phyloP scores from a whole-genome alignment of 192 early-diverging fungal species.

The Kappamyces sp. region DNA sequence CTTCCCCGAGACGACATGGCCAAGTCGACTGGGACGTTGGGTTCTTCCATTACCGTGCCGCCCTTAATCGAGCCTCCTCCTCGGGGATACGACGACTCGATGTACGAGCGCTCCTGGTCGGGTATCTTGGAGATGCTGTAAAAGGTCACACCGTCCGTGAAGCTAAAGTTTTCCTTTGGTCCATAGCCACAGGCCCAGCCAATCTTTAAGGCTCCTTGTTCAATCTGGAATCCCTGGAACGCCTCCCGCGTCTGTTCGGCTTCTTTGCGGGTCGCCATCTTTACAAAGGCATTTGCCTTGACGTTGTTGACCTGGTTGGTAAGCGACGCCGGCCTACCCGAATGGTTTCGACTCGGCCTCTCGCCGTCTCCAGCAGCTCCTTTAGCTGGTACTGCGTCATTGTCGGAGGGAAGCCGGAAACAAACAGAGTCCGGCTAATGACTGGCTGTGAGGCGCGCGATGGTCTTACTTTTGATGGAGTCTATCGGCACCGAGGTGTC shows the following conservation, averaged over 20 bases:
- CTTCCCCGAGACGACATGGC: slow-evolving; percentile 2
- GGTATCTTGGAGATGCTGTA: slow-evolving; percentile 39
- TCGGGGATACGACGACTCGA: slow-evolving; percentile 26
- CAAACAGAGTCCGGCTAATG: slow-evolving; percentile 46
- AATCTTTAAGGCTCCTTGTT: slow-evolving; percentile 23
- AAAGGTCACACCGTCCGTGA: slow-evolving; percentile 35
- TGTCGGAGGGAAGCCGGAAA: slow-evolving; percentile 31
- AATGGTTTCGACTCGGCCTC: slow-evolving; percentile 41
- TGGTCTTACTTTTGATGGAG: slow-evolving; percentile 34
- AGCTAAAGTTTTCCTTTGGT: slow-evolving; percentile 46
- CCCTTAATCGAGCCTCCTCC: slow-evolving; percentile 43
- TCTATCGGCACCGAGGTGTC: slow-evolving; percentile 24
- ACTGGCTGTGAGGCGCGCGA: slow-evolving; percentile 22
- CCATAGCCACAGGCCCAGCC: slow-evolving; percentile 56
- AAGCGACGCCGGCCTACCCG: slow-evolving; percentile 23
- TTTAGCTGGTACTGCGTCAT: slow-evolving; percentile 37
- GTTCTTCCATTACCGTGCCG: slow-evolving; percentile 44
- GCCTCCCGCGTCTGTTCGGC: slow-evolving; percentile 29
- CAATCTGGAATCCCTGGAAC: slow-evolving; percentile 11
- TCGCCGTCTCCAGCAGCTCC: slow-evolving; percentile 30
- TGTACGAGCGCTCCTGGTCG: slow-evolving; percentile 32
- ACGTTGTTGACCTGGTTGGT: slow-evolving; percentile 38
- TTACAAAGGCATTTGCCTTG: slow-evolving; percentile 48
- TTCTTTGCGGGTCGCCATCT: slow-evolving; percentile 44
- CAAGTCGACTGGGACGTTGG: slow-evolving; percentile 30